Evolutionary conservation across 176 grass and related monocot species (phyloP).

Genomic region (Paspalum notatum): DNA sequence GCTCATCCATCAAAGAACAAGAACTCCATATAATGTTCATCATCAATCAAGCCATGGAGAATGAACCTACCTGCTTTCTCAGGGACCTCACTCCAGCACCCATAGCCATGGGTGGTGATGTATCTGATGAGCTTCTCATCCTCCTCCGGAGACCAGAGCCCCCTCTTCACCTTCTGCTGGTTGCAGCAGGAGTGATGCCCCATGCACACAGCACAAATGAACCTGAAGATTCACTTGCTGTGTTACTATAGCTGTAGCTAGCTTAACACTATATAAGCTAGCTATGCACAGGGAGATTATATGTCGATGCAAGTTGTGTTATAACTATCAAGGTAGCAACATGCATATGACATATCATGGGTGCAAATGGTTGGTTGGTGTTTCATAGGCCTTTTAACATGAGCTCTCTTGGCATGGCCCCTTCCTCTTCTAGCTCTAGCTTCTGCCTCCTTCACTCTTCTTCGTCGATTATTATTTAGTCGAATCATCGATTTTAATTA

Average conservation of each 20-base stretch:
- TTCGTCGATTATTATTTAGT: slow-evolving; percentile 3
- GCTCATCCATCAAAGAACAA: slow-evolving; percentile 24
- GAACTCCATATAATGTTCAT: not conserved
- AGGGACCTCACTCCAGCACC: slow-evolving; percentile 98
- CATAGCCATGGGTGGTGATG: slow-evolving; percentile 97
- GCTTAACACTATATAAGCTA: slow-evolving; percentile 27
- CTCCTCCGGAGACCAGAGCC: slow-evolving; percentile 97
- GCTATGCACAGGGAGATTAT: not conserved
- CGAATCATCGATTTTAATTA: not conserved
- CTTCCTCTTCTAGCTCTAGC: slow-evolving; percentile 38
- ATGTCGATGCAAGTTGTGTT: slow-evolving; percentile 8
- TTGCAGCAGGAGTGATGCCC: slow-evolving; percentile 99
- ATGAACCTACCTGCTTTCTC: slow-evolving; percentile 82
- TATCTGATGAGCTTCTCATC: slow-evolving; percentile 99
- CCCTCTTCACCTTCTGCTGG: slow-evolving; percentile 99
- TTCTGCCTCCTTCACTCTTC: slow-evolving; percentile 56
- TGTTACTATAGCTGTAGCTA: not conserved
- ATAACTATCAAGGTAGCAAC: slow-evolving; percentile 35
- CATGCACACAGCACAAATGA: slow-evolving; percentile 50
- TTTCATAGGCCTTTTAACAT: slow-evolving; percentile 55
- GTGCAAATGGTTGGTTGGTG: slow-evolving; percentile 55
- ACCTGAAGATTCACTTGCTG: not conserved
- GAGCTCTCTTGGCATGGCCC: slow-evolving; percentile 1
- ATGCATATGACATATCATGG: slow-evolving; percentile 44
- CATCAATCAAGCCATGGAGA: not conserved